phyloP scores from a whole-genome alignment of 345 rosid species.

The Syzygium jambos region DNA sequence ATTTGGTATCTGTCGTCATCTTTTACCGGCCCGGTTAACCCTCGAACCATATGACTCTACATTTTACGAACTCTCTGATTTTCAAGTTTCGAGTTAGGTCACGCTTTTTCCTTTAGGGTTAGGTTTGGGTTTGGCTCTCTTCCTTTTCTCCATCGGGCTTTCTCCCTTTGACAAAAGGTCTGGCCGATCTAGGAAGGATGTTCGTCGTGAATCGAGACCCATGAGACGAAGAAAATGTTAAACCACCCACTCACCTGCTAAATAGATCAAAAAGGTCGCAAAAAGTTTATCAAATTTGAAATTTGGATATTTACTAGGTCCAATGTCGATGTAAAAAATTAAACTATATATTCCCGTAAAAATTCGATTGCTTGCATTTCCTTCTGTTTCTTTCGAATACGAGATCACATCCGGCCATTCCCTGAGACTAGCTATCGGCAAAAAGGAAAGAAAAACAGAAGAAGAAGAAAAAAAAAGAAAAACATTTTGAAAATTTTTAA shows the following conservation, averaged over 20 bases:
- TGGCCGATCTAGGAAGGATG: background rate
- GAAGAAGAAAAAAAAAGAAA: too few relatives aligned
- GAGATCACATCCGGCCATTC: too few relatives aligned
- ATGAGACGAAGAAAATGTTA: background rate
- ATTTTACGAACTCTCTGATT: too few relatives aligned
- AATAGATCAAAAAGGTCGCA: background rate
- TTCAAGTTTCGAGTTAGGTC: too few relatives aligned
- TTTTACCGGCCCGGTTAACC: too few relatives aligned
- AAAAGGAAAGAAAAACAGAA: too few relatives aligned
- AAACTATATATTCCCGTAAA: background rate
- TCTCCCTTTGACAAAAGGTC: background rate
- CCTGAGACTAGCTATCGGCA: too few relatives aligned
- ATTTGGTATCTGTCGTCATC: too few relatives aligned
- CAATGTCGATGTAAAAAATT: background rate
- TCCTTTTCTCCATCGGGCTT: background rate
- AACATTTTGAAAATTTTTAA: too few relatives aligned
- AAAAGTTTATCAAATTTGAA: background rate
- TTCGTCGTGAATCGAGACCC: background rate
- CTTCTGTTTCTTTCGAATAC: too few relatives aligned
- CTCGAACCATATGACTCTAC: too few relatives aligned
- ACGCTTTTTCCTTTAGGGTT: too few relatives aligned
- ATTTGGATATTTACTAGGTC: background rate
- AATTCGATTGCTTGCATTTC: background rate
- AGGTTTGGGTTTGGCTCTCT: background rate
- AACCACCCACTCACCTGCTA: background rate